A percentile compares a stretch with the other conserved stretches of the same genome.
Conservation (phyloP, 169 alveolate species). For the Besnoitia besnoiti region DNA sequence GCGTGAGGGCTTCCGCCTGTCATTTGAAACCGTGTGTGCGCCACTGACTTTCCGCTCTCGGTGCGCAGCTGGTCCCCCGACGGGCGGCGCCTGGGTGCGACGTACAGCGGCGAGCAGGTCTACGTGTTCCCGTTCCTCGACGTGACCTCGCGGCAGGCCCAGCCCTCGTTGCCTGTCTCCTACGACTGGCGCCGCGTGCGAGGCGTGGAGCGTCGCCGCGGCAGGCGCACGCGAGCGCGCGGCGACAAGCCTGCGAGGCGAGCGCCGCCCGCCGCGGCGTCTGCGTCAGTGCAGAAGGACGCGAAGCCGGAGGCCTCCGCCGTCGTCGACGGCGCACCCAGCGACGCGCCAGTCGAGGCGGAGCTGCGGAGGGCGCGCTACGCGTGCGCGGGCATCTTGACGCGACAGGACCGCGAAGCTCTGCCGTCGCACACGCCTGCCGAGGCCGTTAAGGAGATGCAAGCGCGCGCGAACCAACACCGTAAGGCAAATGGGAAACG, state of each 20-base stretch:
- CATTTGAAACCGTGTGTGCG: neutral
- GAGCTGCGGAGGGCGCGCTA: neutral
- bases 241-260: neutral
- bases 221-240: neutral
- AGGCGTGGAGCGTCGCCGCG: neutral
- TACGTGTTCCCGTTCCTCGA: slow-evolving; percentile 19
- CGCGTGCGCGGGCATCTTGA: neutral
- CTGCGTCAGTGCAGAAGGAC: too few relatives aligned
- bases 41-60: neutral
- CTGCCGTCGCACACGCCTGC: neutral
- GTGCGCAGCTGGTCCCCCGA: slow-evolving; percentile 27
- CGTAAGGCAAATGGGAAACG: neutral
- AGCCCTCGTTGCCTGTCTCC: neutral
- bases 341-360: too few relatives aligned
- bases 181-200: neutral
- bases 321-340: too few relatives aligned
- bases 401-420: neutral
- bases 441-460: slow-evolving; percentile 3
- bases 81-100: slow-evolving; percentile 27
- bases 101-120: slow-evolving; percentile 45
- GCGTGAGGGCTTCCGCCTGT: neutral
- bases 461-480: neutral
- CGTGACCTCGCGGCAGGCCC: neutral
- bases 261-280: neutral
- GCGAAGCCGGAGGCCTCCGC: too few relatives aligned